Conservation (phyloP, 768 basidiomycete species). For the Rhizopogon roseolus region DNA sequence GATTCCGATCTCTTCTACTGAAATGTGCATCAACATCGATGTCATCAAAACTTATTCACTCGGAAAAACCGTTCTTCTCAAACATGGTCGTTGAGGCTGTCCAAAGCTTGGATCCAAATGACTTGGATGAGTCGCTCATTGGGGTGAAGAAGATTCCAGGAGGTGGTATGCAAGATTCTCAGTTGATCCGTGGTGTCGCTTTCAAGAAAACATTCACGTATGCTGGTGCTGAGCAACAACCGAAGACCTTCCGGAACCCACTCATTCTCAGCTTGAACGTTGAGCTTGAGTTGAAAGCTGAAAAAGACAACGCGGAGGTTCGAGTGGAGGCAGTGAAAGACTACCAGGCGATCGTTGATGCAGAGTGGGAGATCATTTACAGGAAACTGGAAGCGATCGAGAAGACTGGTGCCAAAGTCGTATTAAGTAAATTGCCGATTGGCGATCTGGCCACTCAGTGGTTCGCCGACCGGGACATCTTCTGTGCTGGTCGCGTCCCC, state of each 20-base stretch:
- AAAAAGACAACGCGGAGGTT: constrained; percentile 99
- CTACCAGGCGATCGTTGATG: constrained; percentile 98
- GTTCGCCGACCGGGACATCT: constrained; percentile 98
- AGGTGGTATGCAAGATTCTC: constrained; percentile 95
- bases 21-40: constrained; percentile 99
- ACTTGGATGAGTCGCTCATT: constrained; percentile 93
- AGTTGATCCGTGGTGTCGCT: constrained; percentile 84
- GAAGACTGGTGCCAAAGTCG: constrained; percentile 94
- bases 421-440: constrained; percentile 96
- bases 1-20: constrained; percentile 88
- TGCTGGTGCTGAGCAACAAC: constrained; percentile 98
- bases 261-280: constrained; percentile 94
- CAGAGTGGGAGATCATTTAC: constrained; percentile 99
- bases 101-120: constrained; percentile 84
- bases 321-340: constrained; percentile 95
- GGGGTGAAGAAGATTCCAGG: constrained; percentile 98
- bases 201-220: constrained; percentile 99
- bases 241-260: constrained; percentile 85
- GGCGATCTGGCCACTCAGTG: constrained; percentile 98
- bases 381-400: constrained; percentile 94
- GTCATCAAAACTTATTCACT: constrained; percentile 99
- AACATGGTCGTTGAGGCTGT: constrained; percentile 99
- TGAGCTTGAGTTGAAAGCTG: constrained; percentile 97
- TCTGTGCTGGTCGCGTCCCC: constrained; percentile 95
- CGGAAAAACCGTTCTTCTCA: constrained; percentile 98